Conservation (phyloP, 495 filamentous ascomycete species). For the Daldinia bambusicola region DNA sequence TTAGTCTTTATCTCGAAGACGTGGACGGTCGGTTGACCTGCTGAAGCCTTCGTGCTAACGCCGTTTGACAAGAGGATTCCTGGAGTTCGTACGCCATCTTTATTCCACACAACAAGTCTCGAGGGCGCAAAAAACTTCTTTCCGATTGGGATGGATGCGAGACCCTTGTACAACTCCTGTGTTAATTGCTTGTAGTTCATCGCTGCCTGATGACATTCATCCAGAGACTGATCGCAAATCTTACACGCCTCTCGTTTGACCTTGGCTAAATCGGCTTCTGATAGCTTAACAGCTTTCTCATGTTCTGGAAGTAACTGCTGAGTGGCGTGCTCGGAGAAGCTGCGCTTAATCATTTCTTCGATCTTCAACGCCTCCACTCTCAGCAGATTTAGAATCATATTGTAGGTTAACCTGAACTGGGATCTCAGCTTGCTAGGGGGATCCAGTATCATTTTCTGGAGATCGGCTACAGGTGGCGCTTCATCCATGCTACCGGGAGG, state of each 20-base stretch:
- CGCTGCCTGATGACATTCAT: conserved; percentile 79
- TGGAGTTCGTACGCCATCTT: conserved; percentile 80
- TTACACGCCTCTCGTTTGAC: conserved; percentile 86
- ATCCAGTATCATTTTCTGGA: conserved; percentile 94
- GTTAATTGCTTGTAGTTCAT: conserved; percentile 81
- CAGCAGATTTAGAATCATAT: conserved; percentile 97
- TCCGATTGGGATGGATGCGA: conserved; percentile 79
- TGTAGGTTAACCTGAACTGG: conserved; percentile 97
- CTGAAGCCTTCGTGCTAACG: conserved; percentile 62
- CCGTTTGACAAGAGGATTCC: conserved; percentile 84
- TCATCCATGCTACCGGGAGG: conserved; percentile 80
- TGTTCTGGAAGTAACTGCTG: conserved; percentile 94
- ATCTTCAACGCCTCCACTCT: conserved; percentile 97
- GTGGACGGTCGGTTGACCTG: conserved; percentile 71
- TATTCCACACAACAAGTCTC: conserved; percentile 74
- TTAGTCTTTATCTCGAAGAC: conserved; percentile 77
- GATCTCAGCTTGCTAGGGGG: conserved; percentile 94
- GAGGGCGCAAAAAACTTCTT: conserved; percentile 78
- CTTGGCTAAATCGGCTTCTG: conserved; percentile 88
- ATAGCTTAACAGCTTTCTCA: conserved; percentile 92
- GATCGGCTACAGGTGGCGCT: conserved; percentile 81
- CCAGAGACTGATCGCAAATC: conserved; percentile 82
- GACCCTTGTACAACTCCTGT: conserved; percentile 73
- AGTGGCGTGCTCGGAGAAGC: conserved; percentile 98
- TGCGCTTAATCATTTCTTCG: conserved; percentile 99